Evolutionary conservation across 2,329 filamentous ascomycete genomes (phyloP).

Genomic region (Talaromyces sp.): DNA sequence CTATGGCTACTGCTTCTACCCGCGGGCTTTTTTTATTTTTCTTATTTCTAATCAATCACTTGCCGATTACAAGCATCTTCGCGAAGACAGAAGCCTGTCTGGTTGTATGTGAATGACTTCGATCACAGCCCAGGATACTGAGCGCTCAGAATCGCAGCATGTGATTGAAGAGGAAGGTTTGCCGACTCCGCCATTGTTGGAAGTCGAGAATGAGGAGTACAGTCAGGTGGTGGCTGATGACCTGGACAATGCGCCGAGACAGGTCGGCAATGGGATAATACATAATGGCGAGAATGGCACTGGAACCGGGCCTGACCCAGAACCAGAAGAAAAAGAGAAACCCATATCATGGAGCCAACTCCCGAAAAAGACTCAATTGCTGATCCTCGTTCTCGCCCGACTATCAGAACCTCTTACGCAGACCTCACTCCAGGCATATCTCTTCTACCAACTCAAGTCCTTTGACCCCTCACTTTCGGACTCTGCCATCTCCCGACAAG

Average conservation of each 20-base stretch:
- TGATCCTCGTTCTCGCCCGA: slow-evolving; percentile 72
- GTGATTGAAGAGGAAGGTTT: neutral
- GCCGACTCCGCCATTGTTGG: neutral
- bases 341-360: slow-evolving; percentile 66
- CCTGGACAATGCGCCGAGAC: neutral
- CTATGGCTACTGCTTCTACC: neutral
- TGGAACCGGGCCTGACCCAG: neutral
- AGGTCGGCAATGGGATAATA: neutral
- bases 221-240: neutral
- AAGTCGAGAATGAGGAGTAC: neutral
- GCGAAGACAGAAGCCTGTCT: neutral
- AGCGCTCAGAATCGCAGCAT: neutral
- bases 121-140: neutral
- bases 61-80: too few relatives aligned
- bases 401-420: slow-evolving; percentile 80
- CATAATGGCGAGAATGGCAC: neutral
- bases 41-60: neutral
- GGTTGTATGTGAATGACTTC: slow-evolving; percentile 5
- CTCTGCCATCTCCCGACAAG: slow-evolving; percentile 68
- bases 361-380: slow-evolving; percentile 72
- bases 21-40: neutral
- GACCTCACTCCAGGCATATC: slow-evolving; percentile 72
- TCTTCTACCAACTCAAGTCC: slow-evolving; percentile 85
- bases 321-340: slow-evolving; percentile 8
- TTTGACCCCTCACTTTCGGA: slow-evolving; percentile 61